Percentiles rank a stretch among this genome's conserved stretches.
These are phyloP conservation scores for Lepidopterella palustris DNA, from an alignment of 495 filamentous ascomycete species.

Conservation along the genomic window DNA sequence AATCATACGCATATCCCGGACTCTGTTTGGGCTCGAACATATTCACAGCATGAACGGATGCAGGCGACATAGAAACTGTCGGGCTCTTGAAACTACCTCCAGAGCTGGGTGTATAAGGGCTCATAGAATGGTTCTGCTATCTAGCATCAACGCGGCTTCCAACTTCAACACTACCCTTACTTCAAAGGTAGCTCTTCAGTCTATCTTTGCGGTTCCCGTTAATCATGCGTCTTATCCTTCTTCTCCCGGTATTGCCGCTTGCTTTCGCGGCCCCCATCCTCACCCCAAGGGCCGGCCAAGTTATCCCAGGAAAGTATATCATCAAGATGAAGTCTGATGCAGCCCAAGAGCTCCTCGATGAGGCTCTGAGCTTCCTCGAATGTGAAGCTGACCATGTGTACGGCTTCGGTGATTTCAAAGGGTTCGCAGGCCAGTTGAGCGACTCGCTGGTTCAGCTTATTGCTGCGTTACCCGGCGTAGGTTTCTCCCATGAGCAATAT, in stretches of 20 bases:
- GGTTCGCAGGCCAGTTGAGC: slow-evolving; percentile 20
- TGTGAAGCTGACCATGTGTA: slow-evolving; percentile 24
- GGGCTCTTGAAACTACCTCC: no score
- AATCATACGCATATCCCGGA: no score
- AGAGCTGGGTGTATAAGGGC: no score
- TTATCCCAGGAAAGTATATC: slow-evolving; percentile 30
- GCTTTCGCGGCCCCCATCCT: slow-evolving; percentile 29
- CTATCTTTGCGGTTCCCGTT: background rate
- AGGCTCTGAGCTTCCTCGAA: slow-evolving; percentile 13
- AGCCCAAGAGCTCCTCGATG: slow-evolving; percentile 8
- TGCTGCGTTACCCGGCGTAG: slow-evolving; percentile 15
- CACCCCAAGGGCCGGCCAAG: slow-evolving; percentile 11
- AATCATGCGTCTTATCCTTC: background rate
- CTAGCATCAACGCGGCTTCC: no score
- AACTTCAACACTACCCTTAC: no score
- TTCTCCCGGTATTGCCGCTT: slow-evolving; percentile 23
- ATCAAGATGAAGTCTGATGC: slow-evolving; percentile 26
- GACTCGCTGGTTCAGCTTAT: slow-evolving; percentile 7
- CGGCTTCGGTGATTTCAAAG: slow-evolving; percentile 26
- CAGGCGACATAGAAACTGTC: no score
- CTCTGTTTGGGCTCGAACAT: no score
- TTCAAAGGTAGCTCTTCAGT: no score
- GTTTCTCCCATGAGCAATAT: no score
- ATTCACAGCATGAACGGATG: no score
- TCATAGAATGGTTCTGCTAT: no score